Percentiles rank a stretch among this genome's conserved stretches.
Evolutionary conservation across 164 flowering plant genomes (phyloP).

Genomic region (Vitis riparia): DNA sequence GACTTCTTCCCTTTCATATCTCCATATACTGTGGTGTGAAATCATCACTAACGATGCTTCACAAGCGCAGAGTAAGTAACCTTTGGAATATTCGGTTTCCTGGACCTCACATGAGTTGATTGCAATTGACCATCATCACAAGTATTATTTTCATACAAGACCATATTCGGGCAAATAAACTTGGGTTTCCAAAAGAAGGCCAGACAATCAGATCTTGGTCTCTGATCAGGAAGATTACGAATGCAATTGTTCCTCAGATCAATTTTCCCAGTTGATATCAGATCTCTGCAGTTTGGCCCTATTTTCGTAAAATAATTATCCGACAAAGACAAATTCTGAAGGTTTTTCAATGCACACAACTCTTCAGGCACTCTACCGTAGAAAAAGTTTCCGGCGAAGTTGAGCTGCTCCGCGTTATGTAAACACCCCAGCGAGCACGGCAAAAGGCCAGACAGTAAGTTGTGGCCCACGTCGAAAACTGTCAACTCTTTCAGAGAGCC

Average conservation of each 20-base stretch:
- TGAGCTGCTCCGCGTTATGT: constrained; percentile 24
- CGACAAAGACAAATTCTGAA: constrained; percentile 30
- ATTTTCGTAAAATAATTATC: constrained; percentile 35
- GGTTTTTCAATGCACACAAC: constrained; percentile 23
- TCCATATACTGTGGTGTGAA: no score
- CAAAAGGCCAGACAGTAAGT: constrained; percentile 30
- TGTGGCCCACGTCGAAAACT: constrained; percentile 28
- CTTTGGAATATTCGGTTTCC: no score
- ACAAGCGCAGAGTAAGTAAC: no score
- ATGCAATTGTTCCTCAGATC: constrained; percentile 43
- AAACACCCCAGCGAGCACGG: constrained; percentile 38
- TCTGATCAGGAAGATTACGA: constrained; percentile 32
- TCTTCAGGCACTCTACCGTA: constrained; percentile 41
- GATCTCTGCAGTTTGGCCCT: constrained; percentile 34
- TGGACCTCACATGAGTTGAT: no score
- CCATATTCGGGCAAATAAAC: constrained; percentile 10
- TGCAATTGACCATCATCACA: constrained; percentile 12
- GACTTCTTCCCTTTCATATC: no score
- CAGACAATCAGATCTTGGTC: constrained; percentile 29
- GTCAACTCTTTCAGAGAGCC: constrained; percentile 21
- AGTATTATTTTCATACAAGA: constrained; percentile 12
- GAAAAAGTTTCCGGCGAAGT: constrained; percentile 28
- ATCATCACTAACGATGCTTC: no score
- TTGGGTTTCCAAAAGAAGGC: constrained; percentile 19
- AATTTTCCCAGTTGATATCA: constrained; percentile 26